Evolutionary conservation across 331 rosid genomes (phyloP).

Genomic region (Telfairia occidentalis): DNA sequence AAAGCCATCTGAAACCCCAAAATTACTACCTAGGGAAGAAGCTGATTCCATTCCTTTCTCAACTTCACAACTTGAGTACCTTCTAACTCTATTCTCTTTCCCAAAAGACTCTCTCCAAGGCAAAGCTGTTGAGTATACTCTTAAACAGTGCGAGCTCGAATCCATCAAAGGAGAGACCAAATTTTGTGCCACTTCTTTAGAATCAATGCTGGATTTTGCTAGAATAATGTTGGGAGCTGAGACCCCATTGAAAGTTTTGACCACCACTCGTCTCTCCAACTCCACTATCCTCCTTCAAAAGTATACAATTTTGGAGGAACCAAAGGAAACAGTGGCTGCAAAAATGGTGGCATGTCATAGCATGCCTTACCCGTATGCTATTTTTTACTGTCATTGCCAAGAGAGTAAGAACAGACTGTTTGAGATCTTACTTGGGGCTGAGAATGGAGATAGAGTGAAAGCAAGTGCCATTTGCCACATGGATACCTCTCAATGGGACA

Average conservation of each 20-base stretch:
- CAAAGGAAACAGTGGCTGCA: slow-evolving; percentile 28
- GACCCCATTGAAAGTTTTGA: slow-evolving; percentile 28
- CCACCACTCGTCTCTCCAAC: slow-evolving; percentile 34
- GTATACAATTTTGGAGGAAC: slow-evolving; percentile 40
- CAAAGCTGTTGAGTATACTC: slow-evolving; percentile 52
- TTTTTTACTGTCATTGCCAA: slow-evolving; percentile 64
- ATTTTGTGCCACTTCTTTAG: slow-evolving; percentile 66
- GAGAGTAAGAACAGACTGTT: slow-evolving; percentile 32
- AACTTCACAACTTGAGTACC: slow-evolving; percentile 24
- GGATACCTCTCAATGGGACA: slow-evolving; percentile 78
- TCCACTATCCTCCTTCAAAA: slow-evolving; percentile 34
- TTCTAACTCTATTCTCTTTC: slow-evolving; percentile 45
- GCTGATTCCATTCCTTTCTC: slow-evolving; percentile 52
- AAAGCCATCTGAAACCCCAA: slow-evolving; percentile 40
- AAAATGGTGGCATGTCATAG: slow-evolving; percentile 60
- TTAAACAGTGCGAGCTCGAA: slow-evolving; percentile 41
- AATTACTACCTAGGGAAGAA: slow-evolving; percentile 48
- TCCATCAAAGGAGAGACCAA: slow-evolving; percentile 60
- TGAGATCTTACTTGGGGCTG: slow-evolving; percentile 36
- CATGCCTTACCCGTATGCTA: slow-evolving; percentile 69
- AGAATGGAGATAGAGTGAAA: slow-evolving; percentile 41
- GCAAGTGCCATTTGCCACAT: slow-evolving; percentile 65
- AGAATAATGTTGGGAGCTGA: slow-evolving; percentile 28
- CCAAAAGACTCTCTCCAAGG: slow-evolving; percentile 48
- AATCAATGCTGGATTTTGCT: slow-evolving; percentile 52